phyloP scores from a whole-genome alignment of 352 stramenopile species.

The Bremia lactucae region DNA sequence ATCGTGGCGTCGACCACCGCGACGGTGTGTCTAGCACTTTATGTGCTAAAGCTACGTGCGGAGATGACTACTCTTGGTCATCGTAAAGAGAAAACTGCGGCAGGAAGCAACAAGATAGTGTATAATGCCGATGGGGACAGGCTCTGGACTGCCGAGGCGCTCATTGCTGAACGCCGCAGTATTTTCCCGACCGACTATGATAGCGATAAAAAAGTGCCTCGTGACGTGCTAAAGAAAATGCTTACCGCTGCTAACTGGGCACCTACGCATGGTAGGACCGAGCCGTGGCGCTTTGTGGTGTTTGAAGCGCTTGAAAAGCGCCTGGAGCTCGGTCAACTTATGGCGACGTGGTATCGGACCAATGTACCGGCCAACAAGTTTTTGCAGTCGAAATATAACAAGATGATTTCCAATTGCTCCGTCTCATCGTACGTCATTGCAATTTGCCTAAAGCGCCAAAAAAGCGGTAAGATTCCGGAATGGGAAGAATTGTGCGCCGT shows the following conservation, averaged over 20 bases:
- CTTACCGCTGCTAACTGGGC: constrained; percentile 74
- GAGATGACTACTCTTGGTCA: constrained; percentile 1
- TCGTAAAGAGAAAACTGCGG: constrained; percentile 16
- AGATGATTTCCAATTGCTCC: constrained; percentile 63
- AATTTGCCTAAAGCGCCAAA: constrained; percentile 83
- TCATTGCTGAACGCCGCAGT: constrained; percentile 67
- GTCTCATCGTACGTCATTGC: constrained; percentile 67
- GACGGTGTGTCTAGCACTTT: constrained; percentile 27
- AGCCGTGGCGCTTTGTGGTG: constrained; percentile 79
- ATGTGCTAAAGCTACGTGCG: constrained; percentile 26
- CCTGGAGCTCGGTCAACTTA: constrained; percentile 45
- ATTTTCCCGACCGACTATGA: constrained; percentile 72
- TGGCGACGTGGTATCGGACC: constrained; percentile 63
- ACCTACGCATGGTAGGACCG: constrained; percentile 65
- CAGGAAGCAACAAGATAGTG: constrained; percentile 14
- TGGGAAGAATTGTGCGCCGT: constrained; percentile 70
- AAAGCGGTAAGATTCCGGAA: constrained; percentile 69
- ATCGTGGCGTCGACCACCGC: constrained; percentile 20
- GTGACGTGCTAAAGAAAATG: constrained; percentile 62
- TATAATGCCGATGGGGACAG: constrained; percentile 20
- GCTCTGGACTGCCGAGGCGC: constrained; percentile 57
- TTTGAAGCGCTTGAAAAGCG: constrained; percentile 46
- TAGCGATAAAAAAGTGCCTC: constrained; percentile 32
- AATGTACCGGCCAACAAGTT: constrained; percentile 55
- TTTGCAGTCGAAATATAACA: constrained; percentile 69